Conservation (phyloP, 371 early-diverging fungal species). For the Lichtheimia hyalospora region DNA sequence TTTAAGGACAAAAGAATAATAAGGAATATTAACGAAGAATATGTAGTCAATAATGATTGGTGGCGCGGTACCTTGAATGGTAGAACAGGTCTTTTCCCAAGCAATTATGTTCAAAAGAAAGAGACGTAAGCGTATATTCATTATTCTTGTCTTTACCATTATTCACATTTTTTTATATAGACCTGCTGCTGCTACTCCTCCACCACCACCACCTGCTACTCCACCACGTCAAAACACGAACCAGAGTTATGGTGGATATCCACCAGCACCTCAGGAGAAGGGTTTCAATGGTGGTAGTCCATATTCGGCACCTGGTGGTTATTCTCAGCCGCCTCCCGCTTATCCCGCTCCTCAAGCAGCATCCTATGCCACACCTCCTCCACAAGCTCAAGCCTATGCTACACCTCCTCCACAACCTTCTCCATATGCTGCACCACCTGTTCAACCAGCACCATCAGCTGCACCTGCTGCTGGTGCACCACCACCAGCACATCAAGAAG, state of each 20-base stretch:
- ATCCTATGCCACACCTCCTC: slow-evolving; percentile 16
- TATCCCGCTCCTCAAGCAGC: slow-evolving; percentile 4
- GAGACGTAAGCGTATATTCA: slow-evolving; percentile 10
- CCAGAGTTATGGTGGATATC: not conserved
- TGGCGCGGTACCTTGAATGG: slow-evolving; percentile 32
- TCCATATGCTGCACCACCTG: slow-evolving; percentile 2
- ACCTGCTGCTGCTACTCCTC: slow-evolving; percentile 4
- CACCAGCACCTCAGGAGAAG: slow-evolving; percentile 9
- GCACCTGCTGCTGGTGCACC: slow-evolving; percentile 9
- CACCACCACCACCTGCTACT: slow-evolving; percentile 15
- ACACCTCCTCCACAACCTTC: not conserved
- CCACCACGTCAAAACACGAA: not conserved
- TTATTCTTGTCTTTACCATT: not conserved
- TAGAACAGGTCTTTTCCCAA: slow-evolving; percentile 32
- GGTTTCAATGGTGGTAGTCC: slow-evolving; percentile 6
- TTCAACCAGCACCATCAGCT: not conserved
- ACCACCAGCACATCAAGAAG: not conserved
- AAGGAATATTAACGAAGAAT: not conserved
- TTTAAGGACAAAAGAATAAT: too few relatives aligned
- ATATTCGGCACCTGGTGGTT: not conserved
- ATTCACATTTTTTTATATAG: not conserved
- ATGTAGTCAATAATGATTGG: slow-evolving; percentile 37
- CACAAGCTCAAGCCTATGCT: slow-evolving; percentile 2
- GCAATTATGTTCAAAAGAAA: slow-evolving; percentile 20
- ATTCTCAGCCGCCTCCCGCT: slow-evolving; percentile 15